Evolutionary conservation across 768 basidiomycete genomes (phyloP).

Genomic region (Strobilomyces dryophilus): DNA sequence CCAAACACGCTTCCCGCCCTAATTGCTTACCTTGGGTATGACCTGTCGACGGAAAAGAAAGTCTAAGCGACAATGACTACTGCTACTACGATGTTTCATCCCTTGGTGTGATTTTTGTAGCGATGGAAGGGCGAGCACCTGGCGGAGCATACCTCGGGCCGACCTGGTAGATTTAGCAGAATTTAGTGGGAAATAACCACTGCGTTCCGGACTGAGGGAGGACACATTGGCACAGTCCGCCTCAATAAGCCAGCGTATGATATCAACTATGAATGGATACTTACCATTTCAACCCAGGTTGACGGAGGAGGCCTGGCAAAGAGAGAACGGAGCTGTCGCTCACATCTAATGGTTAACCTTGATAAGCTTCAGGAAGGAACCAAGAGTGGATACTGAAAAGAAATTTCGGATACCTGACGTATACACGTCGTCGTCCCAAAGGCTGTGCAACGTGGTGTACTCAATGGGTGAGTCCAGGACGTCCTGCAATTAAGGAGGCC

Average conservation of each 20-base stretch:
- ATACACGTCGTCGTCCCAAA: slow-evolving; percentile 12
- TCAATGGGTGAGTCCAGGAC: slow-evolving; percentile 3
- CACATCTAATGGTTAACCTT: not conserved
- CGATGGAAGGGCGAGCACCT: not conserved
- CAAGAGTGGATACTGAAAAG: not conserved
- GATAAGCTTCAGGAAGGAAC: not conserved
- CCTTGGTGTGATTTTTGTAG: not conserved
- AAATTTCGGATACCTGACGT: not conserved
- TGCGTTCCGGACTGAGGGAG: not conserved
- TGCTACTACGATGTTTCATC: slow-evolving; percentile 7
- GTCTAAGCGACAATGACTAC: slow-evolving; percentile 13
- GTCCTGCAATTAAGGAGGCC: not conserved
- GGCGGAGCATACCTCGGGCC: not conserved
- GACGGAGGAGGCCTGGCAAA: not conserved
- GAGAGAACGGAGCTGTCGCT: not conserved
- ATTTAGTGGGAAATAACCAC: slow-evolving; percentile 1
- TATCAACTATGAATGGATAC: not conserved
- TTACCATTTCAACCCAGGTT: slow-evolving; percentile 2
- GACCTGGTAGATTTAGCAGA: not conserved
- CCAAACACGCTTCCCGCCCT: slow-evolving; percentile 24
- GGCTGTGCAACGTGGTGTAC: slow-evolving; percentile 22
- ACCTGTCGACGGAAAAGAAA: slow-evolving; percentile 1
- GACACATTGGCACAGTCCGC: not conserved
- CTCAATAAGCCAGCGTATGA: not conserved
- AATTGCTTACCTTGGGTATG: slow-evolving; percentile 25